Evolutionary conservation across 2,329 filamentous ascomycete genomes (phyloP).

Genomic region (Paecilomyces formosus): DNA sequence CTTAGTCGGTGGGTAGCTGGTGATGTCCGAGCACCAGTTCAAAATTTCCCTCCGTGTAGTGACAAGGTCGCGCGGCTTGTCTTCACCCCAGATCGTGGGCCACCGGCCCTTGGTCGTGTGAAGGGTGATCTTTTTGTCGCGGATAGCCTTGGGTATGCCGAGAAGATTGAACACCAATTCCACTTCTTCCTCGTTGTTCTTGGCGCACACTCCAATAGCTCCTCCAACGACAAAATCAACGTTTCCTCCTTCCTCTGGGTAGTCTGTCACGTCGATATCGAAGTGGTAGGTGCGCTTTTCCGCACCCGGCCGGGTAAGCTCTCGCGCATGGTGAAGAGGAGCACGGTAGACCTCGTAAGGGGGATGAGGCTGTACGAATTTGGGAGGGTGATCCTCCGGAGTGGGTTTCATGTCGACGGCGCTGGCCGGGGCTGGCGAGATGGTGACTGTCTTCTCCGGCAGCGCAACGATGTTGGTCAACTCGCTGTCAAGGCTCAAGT

Average conservation of each 20-base stretch:
- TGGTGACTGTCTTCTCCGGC: conserved; percentile 66
- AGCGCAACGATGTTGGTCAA: conserved; percentile 65
- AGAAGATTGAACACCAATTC: conserved; percentile 79
- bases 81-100: conserved; percentile 97
- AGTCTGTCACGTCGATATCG: conserved; percentile 92
- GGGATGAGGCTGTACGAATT: conserved; percentile 88
- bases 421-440: conserved; percentile 39
- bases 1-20: conserved; percentile 89
- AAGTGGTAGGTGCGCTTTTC: conserved; percentile 98
- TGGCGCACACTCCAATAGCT: conserved; percentile 86
- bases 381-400: conserved; percentile 60
- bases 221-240: conserved; percentile 95
- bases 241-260: conserved; percentile 69
- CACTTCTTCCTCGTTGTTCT: conserved; percentile 69
- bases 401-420: conserved; percentile 24
- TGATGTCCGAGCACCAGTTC: conserved; percentile 91
- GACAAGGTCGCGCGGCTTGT: conserved; percentile 72
- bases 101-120: conserved; percentile 76
- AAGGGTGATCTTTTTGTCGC: conserved; percentile 74
- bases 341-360: conserved; percentile 88
- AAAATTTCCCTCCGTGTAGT: conserved; percentile 88
- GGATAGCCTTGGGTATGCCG: conserved; percentile 69
- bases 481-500: conserved; percentile 61
- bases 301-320: conserved; percentile 78
- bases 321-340: conserved; percentile 74